Conservation (phyloP, 352 stramenopile species). For the Phytophthora vignae region DNA sequence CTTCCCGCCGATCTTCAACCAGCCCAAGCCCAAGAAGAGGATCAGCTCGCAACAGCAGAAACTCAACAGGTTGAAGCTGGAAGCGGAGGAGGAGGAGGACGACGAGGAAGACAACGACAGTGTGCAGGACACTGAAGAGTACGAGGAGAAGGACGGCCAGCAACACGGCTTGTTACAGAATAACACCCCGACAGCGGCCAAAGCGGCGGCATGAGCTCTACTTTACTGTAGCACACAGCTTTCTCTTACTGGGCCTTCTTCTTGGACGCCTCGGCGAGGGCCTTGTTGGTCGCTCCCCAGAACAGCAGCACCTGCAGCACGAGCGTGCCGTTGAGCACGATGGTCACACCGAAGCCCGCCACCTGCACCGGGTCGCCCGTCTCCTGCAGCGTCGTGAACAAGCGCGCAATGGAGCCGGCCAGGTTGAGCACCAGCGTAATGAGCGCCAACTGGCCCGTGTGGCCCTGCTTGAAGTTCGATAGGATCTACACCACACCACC, state of each 20-base stretch:
- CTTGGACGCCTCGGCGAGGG: constrained; percentile 59
- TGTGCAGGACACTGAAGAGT: constrained; percentile 22
- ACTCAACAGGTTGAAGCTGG: constrained; percentile 37
- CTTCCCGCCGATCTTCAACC: constrained; percentile 78
- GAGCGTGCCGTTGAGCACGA: constrained; percentile 80
- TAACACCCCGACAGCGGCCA: constrained; percentile 22
- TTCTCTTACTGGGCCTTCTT: constrained; percentile 72
- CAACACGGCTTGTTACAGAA: constrained; percentile 38
- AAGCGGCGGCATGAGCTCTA: constrained; percentile 30
- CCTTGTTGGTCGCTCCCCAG: constrained; percentile 85
- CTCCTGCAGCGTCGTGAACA: constrained; percentile 91
- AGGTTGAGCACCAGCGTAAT: constrained; percentile 89
- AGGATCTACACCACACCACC: constrained; percentile 59
- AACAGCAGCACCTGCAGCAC: constrained; percentile 86
- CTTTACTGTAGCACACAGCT: neutral
- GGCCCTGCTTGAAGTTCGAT: constrained; percentile 90
- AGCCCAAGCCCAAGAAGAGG: constrained; percentile 64
- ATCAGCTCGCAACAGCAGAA: constrained; percentile 48
- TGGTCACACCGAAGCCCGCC: constrained; percentile 71
- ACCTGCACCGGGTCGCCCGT: constrained; percentile 82
- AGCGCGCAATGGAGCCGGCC: constrained; percentile 75
- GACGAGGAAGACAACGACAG: constrained; percentile 46
- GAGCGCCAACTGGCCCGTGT: constrained; percentile 90
- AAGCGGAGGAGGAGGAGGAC: constrained; percentile 38
- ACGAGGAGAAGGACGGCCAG: constrained; percentile 40